Evolutionary conservation across 2,329 filamentous ascomycete species (phyloP).

Genomic region (Curvularia spicifera): DNA sequence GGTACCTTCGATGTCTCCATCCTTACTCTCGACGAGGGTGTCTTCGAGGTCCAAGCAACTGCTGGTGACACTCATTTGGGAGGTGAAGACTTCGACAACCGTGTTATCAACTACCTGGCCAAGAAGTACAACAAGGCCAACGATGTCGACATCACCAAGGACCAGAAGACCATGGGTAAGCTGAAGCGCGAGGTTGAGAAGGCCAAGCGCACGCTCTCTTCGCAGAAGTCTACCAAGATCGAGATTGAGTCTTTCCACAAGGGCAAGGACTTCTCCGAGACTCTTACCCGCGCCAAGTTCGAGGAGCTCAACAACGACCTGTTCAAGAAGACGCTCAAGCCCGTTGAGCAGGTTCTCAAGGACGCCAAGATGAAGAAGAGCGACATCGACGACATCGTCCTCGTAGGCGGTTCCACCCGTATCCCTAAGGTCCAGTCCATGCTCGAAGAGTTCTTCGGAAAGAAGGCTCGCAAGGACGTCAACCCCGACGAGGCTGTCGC

Average conservation of each 20-base stretch:
- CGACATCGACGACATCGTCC: conserved; percentile 94
- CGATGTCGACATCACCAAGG: conserved; percentile 88
- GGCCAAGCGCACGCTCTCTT: conserved; percentile 96
- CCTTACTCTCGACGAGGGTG: conserved; percentile 84
- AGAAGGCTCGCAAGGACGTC: conserved; percentile 99
- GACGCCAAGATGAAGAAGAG: conserved; percentile 97
- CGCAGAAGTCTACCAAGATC: conserved; percentile 89
- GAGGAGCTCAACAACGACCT: conserved; percentile 99
- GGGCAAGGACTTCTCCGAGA: conserved; percentile 98
- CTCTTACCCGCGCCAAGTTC: conserved; percentile 97
- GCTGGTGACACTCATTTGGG: conserved; percentile 96
- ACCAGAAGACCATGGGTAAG: conserved; percentile 98
- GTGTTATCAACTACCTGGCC: conserved; percentile 93
- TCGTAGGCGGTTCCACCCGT: conserved; percentile 98
- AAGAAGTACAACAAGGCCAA: conserved; percentile 99
- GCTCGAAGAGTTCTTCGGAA: conserved; percentile 96
- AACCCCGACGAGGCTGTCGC: conserved; percentile 99
- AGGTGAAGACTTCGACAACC: conserved; percentile 99
- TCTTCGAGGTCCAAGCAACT: conserved; percentile 93
- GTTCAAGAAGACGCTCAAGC: conserved; percentile 99
- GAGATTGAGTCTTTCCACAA: conserved; percentile 98
- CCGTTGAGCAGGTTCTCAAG: conserved; percentile 97
- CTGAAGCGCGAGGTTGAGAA: conserved; percentile 99
- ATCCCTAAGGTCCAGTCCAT: conserved; percentile 96
- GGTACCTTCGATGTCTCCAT: conserved; percentile 64